Conservation (phyloP, 805 yeast genomes). For the Candida pseudoglaebosa region DNA sequence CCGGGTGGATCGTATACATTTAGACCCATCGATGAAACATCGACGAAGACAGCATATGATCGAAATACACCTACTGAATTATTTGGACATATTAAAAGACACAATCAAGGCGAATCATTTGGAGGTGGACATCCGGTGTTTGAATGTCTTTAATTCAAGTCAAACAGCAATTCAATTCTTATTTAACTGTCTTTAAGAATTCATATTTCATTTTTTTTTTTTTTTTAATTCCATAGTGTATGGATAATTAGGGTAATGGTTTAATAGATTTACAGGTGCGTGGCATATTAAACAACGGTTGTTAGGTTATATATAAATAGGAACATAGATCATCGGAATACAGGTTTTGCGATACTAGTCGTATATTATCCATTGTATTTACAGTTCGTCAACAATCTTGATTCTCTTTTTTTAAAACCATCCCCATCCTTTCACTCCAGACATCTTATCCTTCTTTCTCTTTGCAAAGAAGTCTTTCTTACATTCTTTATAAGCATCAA, state of each 20-base stretch:
- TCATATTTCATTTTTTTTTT: no score
- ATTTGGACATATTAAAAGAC: constrained; percentile 5
- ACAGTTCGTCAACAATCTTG: no score
- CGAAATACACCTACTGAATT: constrained; percentile 7
- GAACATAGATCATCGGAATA: not conserved
- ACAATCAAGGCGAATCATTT: constrained; percentile 5
- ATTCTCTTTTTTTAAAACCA: constrained; percentile 7
- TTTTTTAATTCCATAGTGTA: no score
- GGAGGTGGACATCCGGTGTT: constrained; percentile 5
- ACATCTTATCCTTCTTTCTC: constrained; percentile 29
- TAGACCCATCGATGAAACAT: constrained; percentile 1
- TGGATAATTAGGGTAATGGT: no score
- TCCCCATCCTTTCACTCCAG: constrained; percentile 44
- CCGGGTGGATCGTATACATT: not conserved
- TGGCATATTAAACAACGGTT: no score
- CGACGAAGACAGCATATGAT: not conserved
- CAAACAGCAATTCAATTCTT: no score
- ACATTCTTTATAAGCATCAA: constrained; percentile 91
- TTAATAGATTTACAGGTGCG: no score
- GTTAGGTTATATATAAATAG: no score
- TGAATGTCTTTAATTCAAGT: constrained; percentile 4
- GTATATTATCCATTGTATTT: no score
- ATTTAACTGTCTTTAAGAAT: no score
- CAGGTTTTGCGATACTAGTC: no score
- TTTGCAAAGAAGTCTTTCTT: constrained; percentile 51